Evolutionary conservation across 2,329 filamentous ascomycete genomes (phyloP).

Genomic region (Diaporthe ilicicola): DNA sequence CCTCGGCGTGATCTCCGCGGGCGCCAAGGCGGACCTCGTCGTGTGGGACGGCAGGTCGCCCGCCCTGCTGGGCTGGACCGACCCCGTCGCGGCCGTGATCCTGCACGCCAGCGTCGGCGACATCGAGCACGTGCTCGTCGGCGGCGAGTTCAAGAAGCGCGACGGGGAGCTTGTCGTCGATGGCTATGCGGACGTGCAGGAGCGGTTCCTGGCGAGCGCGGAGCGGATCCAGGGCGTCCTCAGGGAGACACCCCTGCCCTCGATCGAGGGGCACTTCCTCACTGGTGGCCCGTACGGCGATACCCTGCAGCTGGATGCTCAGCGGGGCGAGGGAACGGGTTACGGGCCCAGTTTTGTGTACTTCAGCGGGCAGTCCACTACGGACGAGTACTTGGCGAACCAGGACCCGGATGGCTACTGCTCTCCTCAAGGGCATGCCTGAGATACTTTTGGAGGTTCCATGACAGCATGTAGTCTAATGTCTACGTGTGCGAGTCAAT

Average conservation of each 20-base stretch:
- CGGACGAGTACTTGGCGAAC: background rate
- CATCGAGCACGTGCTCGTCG: constrained; percentile 58
- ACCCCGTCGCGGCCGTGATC: constrained; percentile 64
- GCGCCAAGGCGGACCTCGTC: constrained; percentile 63
- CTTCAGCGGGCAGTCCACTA: background rate
- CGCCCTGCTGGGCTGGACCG: constrained; percentile 60
- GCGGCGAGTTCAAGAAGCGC: constrained; percentile 58
- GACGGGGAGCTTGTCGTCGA: constrained; percentile 47
- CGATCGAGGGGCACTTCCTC: background rate
- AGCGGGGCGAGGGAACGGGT: background rate
- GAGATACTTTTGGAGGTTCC: no score
- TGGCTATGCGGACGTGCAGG: constrained; percentile 39
- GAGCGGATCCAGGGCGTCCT: constrained; percentile 42
- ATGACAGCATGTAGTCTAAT: no score
- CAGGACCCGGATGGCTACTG: background rate
- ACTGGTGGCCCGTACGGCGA: background rate
- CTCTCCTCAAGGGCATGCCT: background rate
- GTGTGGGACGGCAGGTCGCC: constrained; percentile 60
- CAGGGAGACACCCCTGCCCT: constrained; percentile 35
- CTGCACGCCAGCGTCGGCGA: constrained; percentile 63
- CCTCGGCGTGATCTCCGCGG: constrained; percentile 56
- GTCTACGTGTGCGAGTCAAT: no score
- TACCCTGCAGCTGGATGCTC: background rate
- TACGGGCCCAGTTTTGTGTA: background rate
- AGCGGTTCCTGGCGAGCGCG: constrained; percentile 46